Conservation (phyloP, 495 filamentous ascomycete genomes). For the Lophium mytilinum region DNA sequence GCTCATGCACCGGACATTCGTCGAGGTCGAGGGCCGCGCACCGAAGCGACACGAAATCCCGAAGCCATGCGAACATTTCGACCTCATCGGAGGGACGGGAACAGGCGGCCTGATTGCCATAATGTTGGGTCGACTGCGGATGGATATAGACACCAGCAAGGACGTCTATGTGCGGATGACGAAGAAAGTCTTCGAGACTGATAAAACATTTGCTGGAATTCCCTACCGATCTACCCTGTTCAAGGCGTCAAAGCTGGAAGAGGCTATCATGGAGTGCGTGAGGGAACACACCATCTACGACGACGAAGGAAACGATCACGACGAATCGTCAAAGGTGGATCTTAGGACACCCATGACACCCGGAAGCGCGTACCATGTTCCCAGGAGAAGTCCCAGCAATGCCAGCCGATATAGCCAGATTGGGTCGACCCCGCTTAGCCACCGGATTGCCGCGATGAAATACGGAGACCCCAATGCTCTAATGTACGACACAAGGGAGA, state of each 20-base stretch:
- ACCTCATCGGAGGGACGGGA: slow-evolving; percentile 88
- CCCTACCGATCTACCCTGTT: slow-evolving; percentile 89
- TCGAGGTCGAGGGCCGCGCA: slow-evolving; percentile 74
- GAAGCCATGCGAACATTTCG: slow-evolving; percentile 97
- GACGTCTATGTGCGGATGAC: slow-evolving; percentile 93
- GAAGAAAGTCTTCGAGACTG: slow-evolving; percentile 88
- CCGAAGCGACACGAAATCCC: slow-evolving; percentile 82
- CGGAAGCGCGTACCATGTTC: slow-evolving; percentile 7
- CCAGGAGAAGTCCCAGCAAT: slow-evolving; percentile 42
- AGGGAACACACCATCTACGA: slow-evolving; percentile 75
- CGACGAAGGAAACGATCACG: slow-evolving; percentile 60
- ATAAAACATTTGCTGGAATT: slow-evolving; percentile 93
- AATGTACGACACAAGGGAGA: slow-evolving; percentile 74
- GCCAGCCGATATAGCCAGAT: slow-evolving; percentile 50
- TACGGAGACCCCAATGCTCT: slow-evolving; percentile 54
- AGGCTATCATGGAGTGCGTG: slow-evolving; percentile 86
- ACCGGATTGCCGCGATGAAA: slow-evolving; percentile 36
- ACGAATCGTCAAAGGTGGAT: slow-evolving; percentile 11
- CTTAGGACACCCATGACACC: slow-evolving; percentile 10
- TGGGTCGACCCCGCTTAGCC: slow-evolving; percentile 27
- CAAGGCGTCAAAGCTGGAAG: slow-evolving; percentile 91
- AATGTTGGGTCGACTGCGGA: slow-evolving; percentile 86
- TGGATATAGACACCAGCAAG: slow-evolving; percentile 93
- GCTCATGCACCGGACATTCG: slow-evolving; percentile 88
- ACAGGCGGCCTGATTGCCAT: slow-evolving; percentile 93